Evolutionary conservation across 2,329 filamentous ascomycete genomes (phyloP).

Genomic region (Fonsecaea erecta): DNA sequence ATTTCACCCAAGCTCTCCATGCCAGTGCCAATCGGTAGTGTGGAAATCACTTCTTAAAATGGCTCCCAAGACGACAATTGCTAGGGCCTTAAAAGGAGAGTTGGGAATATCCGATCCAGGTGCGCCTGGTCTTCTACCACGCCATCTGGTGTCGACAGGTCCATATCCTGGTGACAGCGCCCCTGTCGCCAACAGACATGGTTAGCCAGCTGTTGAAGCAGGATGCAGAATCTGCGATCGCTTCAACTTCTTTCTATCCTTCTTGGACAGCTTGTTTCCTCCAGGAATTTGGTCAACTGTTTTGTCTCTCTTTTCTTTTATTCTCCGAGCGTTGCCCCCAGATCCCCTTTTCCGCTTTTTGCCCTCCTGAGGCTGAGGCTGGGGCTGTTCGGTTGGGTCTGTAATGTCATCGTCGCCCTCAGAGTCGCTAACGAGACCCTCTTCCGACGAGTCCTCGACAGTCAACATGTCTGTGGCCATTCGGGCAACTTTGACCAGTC

Average conservation of each 20-base stretch:
- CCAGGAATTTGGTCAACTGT: conserved; percentile 2
- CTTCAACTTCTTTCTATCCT: neutral
- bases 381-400: neutral
- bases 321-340: conserved; percentile 19
- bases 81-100: neutral
- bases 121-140: neutral
- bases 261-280: neutral
- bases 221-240: neutral
- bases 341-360: conserved; percentile 25
- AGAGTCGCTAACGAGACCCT: neutral
- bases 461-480: neutral
- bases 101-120: neutral
- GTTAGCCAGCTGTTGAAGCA: neutral
- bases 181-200: neutral
- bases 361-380: neutral
- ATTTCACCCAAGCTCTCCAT: neutral
- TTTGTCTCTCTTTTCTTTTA: conserved; percentile 5
- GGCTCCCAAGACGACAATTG: neutral
- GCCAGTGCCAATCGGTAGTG: neutral
- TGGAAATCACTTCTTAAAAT: neutral
- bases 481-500: neutral
- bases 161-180: neutral
- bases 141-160: neutral
- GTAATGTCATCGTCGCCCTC: neutral
- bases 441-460: neutral